Evolutionary conservation across 2,329 filamentous ascomycete genomes (phyloP).

Genomic region (Colletotrichum paranaense): DNA sequence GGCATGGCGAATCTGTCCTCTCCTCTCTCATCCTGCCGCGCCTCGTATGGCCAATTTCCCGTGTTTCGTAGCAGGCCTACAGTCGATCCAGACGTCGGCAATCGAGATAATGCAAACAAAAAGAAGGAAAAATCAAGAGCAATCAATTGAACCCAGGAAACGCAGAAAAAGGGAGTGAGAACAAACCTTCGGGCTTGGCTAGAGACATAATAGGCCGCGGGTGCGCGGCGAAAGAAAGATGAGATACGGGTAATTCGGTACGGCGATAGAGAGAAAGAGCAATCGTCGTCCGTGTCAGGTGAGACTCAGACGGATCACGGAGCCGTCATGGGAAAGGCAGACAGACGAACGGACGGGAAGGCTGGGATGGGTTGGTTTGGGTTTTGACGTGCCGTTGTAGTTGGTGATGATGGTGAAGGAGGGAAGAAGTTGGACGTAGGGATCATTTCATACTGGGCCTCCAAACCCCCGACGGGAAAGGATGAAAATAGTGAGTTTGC

Average conservation of each 20-base stretch:
- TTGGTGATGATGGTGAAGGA: not conserved
- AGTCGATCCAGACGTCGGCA: not conserved
- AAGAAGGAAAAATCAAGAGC: not conserved
- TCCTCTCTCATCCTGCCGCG: not conserved
- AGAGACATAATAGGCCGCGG: constrained; percentile 12
- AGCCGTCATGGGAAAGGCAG: constrained; percentile 18
- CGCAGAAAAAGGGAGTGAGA: not conserved
- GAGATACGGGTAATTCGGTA: not conserved
- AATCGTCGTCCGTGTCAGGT: constrained; percentile 11
- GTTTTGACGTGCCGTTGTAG: not conserved
- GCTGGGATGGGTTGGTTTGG: not conserved
- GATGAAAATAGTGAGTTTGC: constrained; percentile 19
- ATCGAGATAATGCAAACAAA: not conserved
- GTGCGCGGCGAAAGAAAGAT: not conserved
- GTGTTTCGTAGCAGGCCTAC: constrained; percentile 14
- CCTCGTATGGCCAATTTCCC: not conserved
- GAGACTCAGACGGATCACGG: constrained; percentile 1
- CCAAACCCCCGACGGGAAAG: constrained; percentile 12
- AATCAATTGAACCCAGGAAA: constrained; percentile 4
- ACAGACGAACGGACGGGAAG: not conserved
- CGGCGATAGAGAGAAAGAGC: not conserved
- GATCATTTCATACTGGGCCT: constrained; percentile 28
- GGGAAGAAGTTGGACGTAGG: constrained; percentile 27
- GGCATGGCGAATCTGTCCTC: constrained; percentile 27
- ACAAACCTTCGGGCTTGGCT: constrained; percentile 26